Evolutionary conservation across 345 rosid genomes (phyloP), one percentile per base, ranked within the genome.

Genomic region (Raphanus sativus): DNA sequence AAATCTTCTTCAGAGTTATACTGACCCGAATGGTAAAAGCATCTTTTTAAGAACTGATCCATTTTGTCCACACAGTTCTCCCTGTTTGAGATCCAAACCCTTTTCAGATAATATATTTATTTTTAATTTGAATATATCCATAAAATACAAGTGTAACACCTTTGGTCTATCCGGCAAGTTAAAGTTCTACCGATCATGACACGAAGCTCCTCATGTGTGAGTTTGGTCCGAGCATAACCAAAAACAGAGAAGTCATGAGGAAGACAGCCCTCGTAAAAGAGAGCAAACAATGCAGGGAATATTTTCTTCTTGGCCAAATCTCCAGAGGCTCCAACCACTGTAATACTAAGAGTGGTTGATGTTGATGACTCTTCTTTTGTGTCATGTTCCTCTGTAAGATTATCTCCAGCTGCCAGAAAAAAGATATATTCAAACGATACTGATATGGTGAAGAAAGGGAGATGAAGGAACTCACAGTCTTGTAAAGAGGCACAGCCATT

Each of bases 231-330:
- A 74, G 97, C 93, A 83, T 87, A 94, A 62, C 98, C 95, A 55
- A 92, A 90, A 63, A 94, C 85, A 16, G 76, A 71, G 55, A 94
- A 90, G 70, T 92, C 76, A 87, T 86, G 77, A 28, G 96, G 96
- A 34, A 91, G 89, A 77, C 87, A 91, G 67, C 86, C 98, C 74
- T 91, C 96, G 32, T 91, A 94, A 68, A 70, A 91, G 65, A 94
- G 96, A 70, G 97, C 94, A 73, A 94, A 94, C 68, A 91, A 89
- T 26, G 97, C 98, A 1, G 98, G 97, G 67, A 91, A 94, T 36
- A 90, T 90, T 82, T 94, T 94, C 90, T 89, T 94, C 86, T 85
- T 94, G 13, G 97, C 97, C 6, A 94, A 91, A 80, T 94, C 98
- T 38, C 97, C 97, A 2, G 97, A 94, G 69, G 97, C 98, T 81